Percentiles rank a stretch among this genome's conserved stretches.
Conservation (phyloP, 164 flowering plant genomes). For the Malania oleifera region DNA sequence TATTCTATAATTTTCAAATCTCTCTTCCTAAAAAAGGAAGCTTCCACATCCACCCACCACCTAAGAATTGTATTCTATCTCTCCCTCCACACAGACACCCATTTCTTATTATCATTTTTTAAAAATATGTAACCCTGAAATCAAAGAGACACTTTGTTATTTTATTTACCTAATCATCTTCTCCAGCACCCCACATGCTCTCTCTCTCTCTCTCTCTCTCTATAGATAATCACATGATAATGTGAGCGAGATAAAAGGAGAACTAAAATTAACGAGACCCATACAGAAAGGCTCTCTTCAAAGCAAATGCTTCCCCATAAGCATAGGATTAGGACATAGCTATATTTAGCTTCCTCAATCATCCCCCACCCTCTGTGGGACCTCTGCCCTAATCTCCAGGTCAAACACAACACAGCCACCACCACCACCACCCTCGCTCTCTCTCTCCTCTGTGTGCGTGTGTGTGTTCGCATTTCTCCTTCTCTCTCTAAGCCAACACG, state of each 20-base stretch:
- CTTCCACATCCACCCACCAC: no score
- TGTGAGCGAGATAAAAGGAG: not conserved
- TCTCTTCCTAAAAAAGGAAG: no score
- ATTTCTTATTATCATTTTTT: no score
- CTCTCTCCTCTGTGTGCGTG: constrained; percentile 6
- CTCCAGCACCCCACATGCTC: no score
- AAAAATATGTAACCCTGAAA: no score
- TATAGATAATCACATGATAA: no score
- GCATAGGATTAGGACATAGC: constrained; percentile 15
- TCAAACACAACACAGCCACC: constrained; percentile 17
- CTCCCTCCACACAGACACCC: no score
- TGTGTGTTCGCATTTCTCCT: not conserved
- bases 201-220: not conserved
- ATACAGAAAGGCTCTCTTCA: not conserved
- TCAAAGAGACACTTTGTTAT: no score
- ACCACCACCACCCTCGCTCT: constrained; percentile 1
- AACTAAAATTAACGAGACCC: not conserved
- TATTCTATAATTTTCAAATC: no score
- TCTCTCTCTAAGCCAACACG: constrained; percentile 18
- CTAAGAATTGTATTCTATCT: no score
- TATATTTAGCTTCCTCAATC: constrained; percentile 12
- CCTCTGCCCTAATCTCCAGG: constrained; percentile 7
- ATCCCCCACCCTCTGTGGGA: not conserved
- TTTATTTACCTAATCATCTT: no score
- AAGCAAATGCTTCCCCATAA: constrained; percentile 11